Conservation (phyloP, 1,284 basidiomycete species). For the Ustilago lituana region DNA sequence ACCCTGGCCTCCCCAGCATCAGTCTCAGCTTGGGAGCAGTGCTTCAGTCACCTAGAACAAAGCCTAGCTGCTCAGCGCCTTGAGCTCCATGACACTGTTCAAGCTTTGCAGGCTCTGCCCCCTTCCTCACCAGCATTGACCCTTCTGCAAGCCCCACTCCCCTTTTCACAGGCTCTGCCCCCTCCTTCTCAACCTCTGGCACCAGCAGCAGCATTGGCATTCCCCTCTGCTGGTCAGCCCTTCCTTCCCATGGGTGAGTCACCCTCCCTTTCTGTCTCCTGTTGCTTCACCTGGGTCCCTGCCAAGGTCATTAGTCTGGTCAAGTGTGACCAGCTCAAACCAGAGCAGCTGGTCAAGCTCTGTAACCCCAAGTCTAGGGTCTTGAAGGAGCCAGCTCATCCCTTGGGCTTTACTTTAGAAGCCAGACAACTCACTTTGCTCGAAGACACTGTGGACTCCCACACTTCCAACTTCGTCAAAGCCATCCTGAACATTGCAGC, state of each 20-base stretch:
- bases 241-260: not conserved
- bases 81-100: too few relatives aligned
- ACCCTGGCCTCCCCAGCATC: too few relatives aligned
- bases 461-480: not conserved
- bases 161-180: too few relatives aligned
- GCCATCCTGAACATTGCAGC: not conserved
- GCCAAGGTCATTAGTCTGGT: not conserved
- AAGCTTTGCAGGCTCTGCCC: too few relatives aligned
- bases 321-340: not conserved
- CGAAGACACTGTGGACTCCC: not conserved
- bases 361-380: not conserved
- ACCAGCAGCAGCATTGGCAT: too few relatives aligned
- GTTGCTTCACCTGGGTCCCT: not conserved
- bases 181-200: too few relatives aligned
- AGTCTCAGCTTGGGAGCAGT: too few relatives aligned
- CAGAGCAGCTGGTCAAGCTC: not conserved
- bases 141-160: too few relatives aligned
- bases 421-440: not conserved
- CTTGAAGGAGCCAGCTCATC: not conserved
- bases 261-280: not conserved
- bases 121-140: too few relatives aligned
- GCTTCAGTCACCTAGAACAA: too few relatives aligned
- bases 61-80: too few relatives aligned
- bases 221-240: too few relatives aligned
- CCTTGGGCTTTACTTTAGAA: not conserved